A percentile compares a stretch with the other conserved stretches of the same genome.
Conservation (phyloP, 495 filamentous ascomycete genomes). For the Penicillium subrubescens region DNA sequence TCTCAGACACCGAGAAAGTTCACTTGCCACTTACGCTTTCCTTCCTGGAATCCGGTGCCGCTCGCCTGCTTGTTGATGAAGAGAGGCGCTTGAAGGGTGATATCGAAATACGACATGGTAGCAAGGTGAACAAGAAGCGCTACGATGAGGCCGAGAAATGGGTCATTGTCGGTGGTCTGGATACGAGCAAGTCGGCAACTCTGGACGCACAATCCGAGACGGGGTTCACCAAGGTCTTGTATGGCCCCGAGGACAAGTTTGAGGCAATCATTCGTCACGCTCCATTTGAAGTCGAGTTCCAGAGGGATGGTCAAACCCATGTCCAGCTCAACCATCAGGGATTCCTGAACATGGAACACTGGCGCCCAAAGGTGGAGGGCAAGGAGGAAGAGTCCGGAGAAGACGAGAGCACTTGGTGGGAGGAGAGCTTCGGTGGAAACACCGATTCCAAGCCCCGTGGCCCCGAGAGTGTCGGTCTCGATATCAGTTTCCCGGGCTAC, state of each 20-base stretch:
- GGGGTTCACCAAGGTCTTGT: slow-evolving; percentile 72
- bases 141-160: slow-evolving; percentile 91
- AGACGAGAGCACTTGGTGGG: slow-evolving; percentile 95
- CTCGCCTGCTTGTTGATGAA: slow-evolving; percentile 86
- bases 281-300: slow-evolving; percentile 84
- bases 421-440: slow-evolving; percentile 90
- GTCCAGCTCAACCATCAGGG: slow-evolving; percentile 86
- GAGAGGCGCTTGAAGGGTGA: slow-evolving; percentile 85
- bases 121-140: slow-evolving; percentile 83
- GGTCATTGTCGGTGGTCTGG: slow-evolving; percentile 79
- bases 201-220: slow-evolving; percentile 58
- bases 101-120: slow-evolving; percentile 82
- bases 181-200: slow-evolving; percentile 66
- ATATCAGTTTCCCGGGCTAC: slow-evolving; percentile 90
- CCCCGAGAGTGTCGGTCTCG: slow-evolving; percentile 86
- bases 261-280: slow-evolving; percentile 79
- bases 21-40: slow-evolving; percentile 81
- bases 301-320: slow-evolving; percentile 78
- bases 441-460: slow-evolving; percentile 90
- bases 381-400: slow-evolving; percentile 50
- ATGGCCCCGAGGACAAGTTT: slow-evolving; percentile 74
- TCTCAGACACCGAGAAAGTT: slow-evolving; percentile 64
- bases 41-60: slow-evolving; percentile 85
- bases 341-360: slow-evolving; percentile 90
- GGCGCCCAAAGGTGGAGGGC: slow-evolving; percentile 84